Conservation (phyloP, 108 stramenopile genomes). For the Stephanodiscus triporus region DNA sequence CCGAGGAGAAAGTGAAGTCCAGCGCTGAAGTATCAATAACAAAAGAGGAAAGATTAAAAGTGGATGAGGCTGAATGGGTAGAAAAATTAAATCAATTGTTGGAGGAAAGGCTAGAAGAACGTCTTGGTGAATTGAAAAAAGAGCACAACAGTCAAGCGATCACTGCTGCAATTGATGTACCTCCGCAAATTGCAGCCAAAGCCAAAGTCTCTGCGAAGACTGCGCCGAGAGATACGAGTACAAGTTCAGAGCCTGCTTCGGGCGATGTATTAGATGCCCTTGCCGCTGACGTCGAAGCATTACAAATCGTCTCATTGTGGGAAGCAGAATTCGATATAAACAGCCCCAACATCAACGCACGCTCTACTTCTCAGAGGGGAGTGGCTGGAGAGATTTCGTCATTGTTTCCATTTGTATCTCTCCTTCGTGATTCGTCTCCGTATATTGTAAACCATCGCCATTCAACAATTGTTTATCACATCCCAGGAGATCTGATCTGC, state of each 20-base stretch:
- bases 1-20: conserved; percentile 20
- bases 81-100: conserved; percentile 26
- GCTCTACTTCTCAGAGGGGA: neutral
- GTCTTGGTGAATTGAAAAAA: conserved; percentile 9
- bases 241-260: conserved; percentile 13
- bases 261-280: conserved; percentile 17
- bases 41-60: no score
- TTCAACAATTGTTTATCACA: conserved; percentile 89
- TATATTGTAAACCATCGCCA: conserved; percentile 95
- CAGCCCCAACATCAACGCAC: conserved; percentile 4
- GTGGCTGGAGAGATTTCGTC: conserved; percentile 21
- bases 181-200: neutral
- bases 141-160: neutral
- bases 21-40: conserved; percentile 17
- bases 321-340: conserved; percentile 28
- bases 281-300: conserved; percentile 30
- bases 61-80: conserved; percentile 5
- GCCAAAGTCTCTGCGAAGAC: neutral
- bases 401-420: conserved; percentile 75
- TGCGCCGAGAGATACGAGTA: neutral
- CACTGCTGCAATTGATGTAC: neutral
- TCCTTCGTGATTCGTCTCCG: conserved; percentile 90
- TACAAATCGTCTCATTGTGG: conserved; percentile 41
- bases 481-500: conserved; percentile 79
- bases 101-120: conserved; percentile 20